These are phyloP conservation scores for Aspergillus wentii DNA, from an alignment of 495 filamentous ascomycete species.

Conservation along the genomic window DNA sequence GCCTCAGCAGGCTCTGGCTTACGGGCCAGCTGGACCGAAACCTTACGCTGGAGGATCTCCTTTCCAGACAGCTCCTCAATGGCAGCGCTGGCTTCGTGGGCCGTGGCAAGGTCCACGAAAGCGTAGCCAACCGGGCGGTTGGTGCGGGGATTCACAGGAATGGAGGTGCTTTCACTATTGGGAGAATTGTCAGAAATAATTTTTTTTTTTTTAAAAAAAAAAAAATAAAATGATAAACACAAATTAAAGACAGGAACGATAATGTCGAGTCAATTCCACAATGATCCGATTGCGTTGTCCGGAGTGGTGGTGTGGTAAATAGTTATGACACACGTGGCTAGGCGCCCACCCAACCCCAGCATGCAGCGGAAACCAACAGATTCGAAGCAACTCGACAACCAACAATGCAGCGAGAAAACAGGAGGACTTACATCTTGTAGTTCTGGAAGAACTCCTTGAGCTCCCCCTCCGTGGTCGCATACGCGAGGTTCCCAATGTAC, in stretches of 20 bases:
- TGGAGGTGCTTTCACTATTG: slow-evolving; percentile 91
- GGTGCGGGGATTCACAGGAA: slow-evolving; percentile 98
- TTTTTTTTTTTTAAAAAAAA: slow-evolving; percentile 7
- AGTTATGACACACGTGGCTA: slow-evolving; percentile 1
- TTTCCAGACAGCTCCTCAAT: slow-evolving; percentile 93
- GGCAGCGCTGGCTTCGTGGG: slow-evolving; percentile 87
- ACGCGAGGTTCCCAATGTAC: slow-evolving; percentile 99
- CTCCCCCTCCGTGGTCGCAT: slow-evolving; percentile 99
- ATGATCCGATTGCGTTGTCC: background rate
- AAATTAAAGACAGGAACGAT: background rate
- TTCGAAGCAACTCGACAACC: slow-evolving; percentile 1
- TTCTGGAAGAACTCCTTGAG: slow-evolving; percentile 98
- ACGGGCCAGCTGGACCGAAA: slow-evolving; percentile 95
- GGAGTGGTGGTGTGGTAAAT: background rate
- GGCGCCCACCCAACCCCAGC: background rate
- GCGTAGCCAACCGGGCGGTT: slow-evolving; percentile 97
- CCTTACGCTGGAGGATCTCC: slow-evolving; percentile 95
- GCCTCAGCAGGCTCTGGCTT: slow-evolving; percentile 85
- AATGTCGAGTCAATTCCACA: background rate
- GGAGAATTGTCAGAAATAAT: too few relatives aligned
- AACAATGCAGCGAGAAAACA: slow-evolving; percentile 1
- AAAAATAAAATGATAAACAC: background rate
- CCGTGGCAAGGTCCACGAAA: slow-evolving; percentile 95
- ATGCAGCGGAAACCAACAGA: slow-evolving; percentile 1
- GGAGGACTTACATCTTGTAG: slow-evolving; percentile 86